Evolutionary conservation across 306 rosid genomes (phyloP), one percentile per base, ranked within the genome.

Genomic region (Hippophae tibetana): DNA sequence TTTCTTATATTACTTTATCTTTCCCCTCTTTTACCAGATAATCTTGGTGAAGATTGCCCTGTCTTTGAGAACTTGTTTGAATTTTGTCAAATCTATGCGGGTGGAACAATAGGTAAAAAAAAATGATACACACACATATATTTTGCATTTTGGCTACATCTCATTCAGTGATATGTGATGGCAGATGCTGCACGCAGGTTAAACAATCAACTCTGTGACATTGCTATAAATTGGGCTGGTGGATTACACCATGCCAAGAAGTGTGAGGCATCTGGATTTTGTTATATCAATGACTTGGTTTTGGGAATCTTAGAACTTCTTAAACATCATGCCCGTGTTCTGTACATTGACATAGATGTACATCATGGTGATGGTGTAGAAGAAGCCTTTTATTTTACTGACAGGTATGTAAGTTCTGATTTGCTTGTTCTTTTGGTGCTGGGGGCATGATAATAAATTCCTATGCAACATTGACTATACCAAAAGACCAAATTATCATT

Each of bases 351-450:
- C 74, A 92, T 92, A 71, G 99, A 92, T 49, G 99, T 92, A 71
- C 99, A 92, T 80, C 99, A 92, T 54, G 99, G 99, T 57, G 99
- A 92, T 80, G 99, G 99, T 13, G 99, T 92, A 7, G 99, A 92
- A 78, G 99, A 92, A 85, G 96, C 99, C 45, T 92, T 92, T 78
- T 92, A 85, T 67, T 88, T 85, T 75, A 92, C 99, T 65, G 96
- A 92, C 77, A 87, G 99, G 99, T 92, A 61, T 43, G 53, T 49
- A 53, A n/a, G 66, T 71, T 65, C 47, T 59, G 43, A 43, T 51
- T 51, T 60, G 54, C 14, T 58, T 9, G 38, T 51, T 59, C 53
- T 66, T 7, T 42, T 64, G 38, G 48, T 50, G 65, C 52, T 60
- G 60, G 53, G 14, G 9, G 18, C 8, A 61, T 56, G 51, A 72